Conservation (phyloP, 352 stramenopile species). For the Globisporangium sylvaticum region DNA sequence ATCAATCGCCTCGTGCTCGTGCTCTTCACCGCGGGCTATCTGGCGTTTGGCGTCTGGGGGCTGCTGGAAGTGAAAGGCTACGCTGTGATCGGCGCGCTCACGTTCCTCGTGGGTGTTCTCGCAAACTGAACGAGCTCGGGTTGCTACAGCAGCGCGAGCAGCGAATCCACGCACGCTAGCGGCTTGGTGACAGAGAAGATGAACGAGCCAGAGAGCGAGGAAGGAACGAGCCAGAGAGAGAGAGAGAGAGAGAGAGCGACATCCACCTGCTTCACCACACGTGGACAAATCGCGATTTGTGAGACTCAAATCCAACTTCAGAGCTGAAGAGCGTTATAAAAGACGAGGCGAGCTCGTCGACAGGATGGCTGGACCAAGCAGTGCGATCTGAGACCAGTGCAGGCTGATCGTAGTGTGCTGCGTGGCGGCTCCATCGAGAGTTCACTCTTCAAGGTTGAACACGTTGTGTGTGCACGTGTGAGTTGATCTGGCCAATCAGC, state of each 20-base stretch:
- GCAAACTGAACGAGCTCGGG: not conserved
- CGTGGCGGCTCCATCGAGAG: no score
- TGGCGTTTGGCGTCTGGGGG: conserved; percentile 1
- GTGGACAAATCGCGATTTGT: not conserved
- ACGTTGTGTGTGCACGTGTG: no score
- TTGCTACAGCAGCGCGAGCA: not conserved
- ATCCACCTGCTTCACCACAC: not conserved
- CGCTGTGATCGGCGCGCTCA: not conserved
- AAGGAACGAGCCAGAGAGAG: not conserved
- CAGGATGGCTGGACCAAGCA: not conserved
- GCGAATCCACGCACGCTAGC: not conserved
- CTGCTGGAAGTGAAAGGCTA: conserved; percentile 4
- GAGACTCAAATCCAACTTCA: not conserved
- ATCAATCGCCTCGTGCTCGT: conserved; percentile 1
- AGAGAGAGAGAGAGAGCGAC: not conserved
- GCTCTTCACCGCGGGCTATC: not conserved
- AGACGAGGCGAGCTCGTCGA: not conserved
- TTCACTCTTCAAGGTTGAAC: no score
- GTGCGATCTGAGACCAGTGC: no score
- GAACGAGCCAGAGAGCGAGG: not conserved
- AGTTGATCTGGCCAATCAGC: conserved; percentile 1
- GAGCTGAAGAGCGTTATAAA: not conserved
- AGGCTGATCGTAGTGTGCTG: no score
- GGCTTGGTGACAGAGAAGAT: not conserved
- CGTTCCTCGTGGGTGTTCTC: not conserved